These are phyloP conservation scores for Pseudozyma hubeiensis DNA, from an alignment of 1,284 basidiomycete genomes.

Conservation along the genomic window DNA sequence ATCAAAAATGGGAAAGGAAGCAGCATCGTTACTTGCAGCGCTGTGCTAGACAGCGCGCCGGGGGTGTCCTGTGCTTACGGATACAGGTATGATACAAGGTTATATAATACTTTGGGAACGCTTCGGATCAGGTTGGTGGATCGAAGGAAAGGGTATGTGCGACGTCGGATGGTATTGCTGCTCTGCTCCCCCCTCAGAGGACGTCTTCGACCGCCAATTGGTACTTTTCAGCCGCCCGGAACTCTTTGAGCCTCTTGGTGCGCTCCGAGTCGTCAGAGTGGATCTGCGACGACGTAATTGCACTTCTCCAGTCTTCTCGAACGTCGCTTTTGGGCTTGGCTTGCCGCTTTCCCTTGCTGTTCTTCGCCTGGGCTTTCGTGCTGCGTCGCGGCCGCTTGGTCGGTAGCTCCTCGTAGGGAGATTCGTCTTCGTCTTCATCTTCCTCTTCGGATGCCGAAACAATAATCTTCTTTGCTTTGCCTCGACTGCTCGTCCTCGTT, in stretches of 20 bases:
- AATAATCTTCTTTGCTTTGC: neutral
- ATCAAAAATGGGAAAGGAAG: no score
- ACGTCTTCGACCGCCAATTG: constrained; percentile 24
- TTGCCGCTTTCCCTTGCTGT: constrained; percentile 10
- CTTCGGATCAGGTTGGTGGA: neutral
- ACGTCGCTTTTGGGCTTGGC: constrained; percentile 2
- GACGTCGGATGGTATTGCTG: neutral
- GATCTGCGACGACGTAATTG: constrained; percentile 15
- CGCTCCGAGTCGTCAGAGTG: constrained; percentile 35
- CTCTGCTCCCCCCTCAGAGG: constrained; percentile 10
- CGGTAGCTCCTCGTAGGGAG: neutral
- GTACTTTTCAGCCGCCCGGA: constrained; percentile 23
- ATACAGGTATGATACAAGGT: no score
- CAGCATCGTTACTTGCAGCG: no score
- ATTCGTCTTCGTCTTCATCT: neutral
- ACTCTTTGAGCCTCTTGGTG: constrained; percentile 31
- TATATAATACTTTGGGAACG: neutral
- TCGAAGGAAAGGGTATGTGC: neutral
- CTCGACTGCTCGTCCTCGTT: neutral
- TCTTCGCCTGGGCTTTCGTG: constrained; percentile 2
- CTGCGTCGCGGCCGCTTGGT: no score
- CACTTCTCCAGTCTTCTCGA: constrained; percentile 11
- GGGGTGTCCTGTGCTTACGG: no score
- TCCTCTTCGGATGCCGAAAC: neutral
- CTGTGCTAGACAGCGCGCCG: no score